These are phyloP conservation scores for Halophytophthora polymorphica DNA, from an alignment of 352 stramenopile species.

Conservation along the genomic window DNA sequence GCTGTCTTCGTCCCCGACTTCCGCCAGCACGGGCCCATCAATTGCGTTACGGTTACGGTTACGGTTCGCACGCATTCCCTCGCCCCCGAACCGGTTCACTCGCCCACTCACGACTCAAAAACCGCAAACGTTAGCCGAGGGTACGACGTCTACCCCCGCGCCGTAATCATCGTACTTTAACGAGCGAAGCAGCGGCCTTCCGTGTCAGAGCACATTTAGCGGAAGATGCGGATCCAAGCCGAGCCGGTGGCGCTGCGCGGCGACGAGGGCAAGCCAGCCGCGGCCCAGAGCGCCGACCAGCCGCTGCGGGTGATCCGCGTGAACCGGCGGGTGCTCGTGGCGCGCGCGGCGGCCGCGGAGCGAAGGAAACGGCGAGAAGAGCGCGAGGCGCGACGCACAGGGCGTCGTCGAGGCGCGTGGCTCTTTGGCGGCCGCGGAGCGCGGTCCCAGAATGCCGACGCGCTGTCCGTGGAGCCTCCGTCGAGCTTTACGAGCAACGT, in stretches of 20 bases:
- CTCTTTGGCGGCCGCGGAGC: constrained; percentile 14
- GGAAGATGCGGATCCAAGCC: constrained; percentile 19
- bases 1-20: neutral
- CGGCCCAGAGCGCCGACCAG: constrained; percentile 1
- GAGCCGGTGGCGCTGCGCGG: constrained; percentile 13
- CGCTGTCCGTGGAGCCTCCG: constrained; percentile 12
- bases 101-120: too few species aligned
- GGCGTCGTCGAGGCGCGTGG: constrained; percentile 19
- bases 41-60: neutral
- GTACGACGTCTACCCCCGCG: neutral
- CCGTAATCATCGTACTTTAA: neutral
- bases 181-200: constrained; percentile 2
- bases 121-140: too few species aligned
- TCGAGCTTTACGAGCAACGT: constrained; percentile 61
- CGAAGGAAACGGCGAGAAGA: constrained; percentile 18
- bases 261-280: constrained; percentile 1
- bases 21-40: neutral
- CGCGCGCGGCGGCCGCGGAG: constrained; percentile 19
- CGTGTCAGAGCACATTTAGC: constrained; percentile 12
- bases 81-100: too few species aligned
- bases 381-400: constrained; percentile 14
- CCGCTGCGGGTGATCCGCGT: constrained; percentile 40
- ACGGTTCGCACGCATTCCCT: too few species aligned
- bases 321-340: constrained; percentile 31
- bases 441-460: constrained; percentile 8